Evolutionary conservation across 371 early-diverging fungal species (phyloP), one percentile per base, ranked within the genome.

Genomic region (Apophysomyces ossiformis): DNA sequence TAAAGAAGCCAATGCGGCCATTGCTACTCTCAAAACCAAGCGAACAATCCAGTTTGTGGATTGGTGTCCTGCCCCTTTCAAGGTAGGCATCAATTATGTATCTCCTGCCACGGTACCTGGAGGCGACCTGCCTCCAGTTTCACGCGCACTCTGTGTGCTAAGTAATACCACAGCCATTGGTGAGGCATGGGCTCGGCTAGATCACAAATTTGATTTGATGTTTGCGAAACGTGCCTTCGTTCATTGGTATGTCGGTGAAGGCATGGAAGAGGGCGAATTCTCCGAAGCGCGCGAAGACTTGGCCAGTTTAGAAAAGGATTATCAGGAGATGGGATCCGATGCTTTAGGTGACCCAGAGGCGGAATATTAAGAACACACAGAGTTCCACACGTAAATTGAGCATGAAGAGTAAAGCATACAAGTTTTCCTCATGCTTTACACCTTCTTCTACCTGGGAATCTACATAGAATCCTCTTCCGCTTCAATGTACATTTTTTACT

Each of bases 161-260:
- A 89, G 89, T 76, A 95, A 95, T 86, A 95, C 95, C 60, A 97
- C 97, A n/a, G 94, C 95, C 68, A 97, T 97, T 71, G 90, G 91
- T 59, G 95, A 95, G 77, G 95, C 96, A 63, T 97, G 96, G 96
- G 89, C 90, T 65, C 91, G 95, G 73, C 84, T 96, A 45, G 93
- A 96, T 78, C 90, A 93, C 78, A 95, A 95, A 89, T 96, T 96
- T 74, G 92, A 92, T 77, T 80, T 94, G 58, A 97, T 95, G 97
- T 97, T 92, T 84, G 92, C 93, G 79, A 95, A 95, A 88, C 91
- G 95, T 78, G 97, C 97, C 63, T 97, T 97, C 78, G 96, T 97
- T 47, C 97, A 97, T 86, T 97, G 97, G 97, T 97, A 95, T 84
- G 96, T 95, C 70, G 95, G 96, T 74, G 97, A 97, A 83, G 97